Base-by-base conservation (phyloP, 2,329 filamentous ascomycete genomes). In the Diaporthe sp. region DNA sequence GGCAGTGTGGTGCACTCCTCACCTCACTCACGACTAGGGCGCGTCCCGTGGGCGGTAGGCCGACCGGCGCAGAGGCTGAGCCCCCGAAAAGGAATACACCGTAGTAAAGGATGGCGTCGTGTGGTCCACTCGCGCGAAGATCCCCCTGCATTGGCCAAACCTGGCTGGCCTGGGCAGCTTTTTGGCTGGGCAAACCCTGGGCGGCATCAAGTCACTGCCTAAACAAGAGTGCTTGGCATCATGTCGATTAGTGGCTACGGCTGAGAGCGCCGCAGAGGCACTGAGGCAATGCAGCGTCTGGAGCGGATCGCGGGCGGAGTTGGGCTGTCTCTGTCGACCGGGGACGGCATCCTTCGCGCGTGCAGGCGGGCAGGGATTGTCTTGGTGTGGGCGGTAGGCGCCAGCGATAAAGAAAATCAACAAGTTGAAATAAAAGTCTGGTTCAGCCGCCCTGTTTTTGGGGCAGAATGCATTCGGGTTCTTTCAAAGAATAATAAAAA, bases 311-410 rank as follows among this genome's bases (percentile, higher is more conserved):
- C 5, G 44, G n/a, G 62, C 44, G 62, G 62, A 53, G 44, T 39
- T 68, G 31, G 46, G 62, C 62, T 51, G 44, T 49, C 39, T 53
- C 44, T 44, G n/a, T 37, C 19, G 62, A 25, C 44, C 7, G 22
- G 62, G 62, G 44, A 51, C 31, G 28, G 31, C 13, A 68, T 68
- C 62, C 62, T 68, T 68, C 44, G 44, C 44, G 44, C 62, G 44
- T 34, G 39, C 13, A 2, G 9, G 9, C 28, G 15, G 44, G 44
- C 62, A 68, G 62, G 62, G 31, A 31, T 31, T 31, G 31, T 31
- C 31, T 31, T 31, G 31, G 31, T 12, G 57, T 25, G 22, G 8
- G 42, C 9, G 10, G 62, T 13, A 39, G 31, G 65, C 65, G 28
- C 65, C 44, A 37, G 44, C 44, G 28, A 68, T 28, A 37, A 51